Percentiles rank a stretch among this genome's conserved stretches.
Evolutionary conservation across 768 basidiomycete species (phyloP).

Genomic region (Candolleomyces aberdarensis): DNA sequence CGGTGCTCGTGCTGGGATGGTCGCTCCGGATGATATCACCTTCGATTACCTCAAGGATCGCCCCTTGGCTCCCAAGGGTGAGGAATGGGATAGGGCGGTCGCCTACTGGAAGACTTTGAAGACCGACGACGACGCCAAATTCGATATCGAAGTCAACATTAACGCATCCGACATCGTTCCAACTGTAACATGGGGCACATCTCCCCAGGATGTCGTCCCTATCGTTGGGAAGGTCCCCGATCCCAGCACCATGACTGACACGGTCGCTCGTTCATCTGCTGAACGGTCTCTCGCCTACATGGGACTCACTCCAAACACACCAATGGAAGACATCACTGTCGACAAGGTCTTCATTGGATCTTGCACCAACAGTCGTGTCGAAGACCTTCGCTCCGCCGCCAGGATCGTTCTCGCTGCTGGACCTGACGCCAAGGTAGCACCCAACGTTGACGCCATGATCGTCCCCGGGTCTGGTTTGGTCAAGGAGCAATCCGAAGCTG

Average conservation of each 20-base stretch:
- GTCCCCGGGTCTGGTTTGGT: constrained; percentile 90
- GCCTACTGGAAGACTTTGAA: constrained; percentile 83
- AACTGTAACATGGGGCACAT: constrained; percentile 91
- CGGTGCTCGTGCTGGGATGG: constrained; percentile 90
- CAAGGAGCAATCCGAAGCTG: constrained; percentile 88
- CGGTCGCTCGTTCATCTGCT: constrained; percentile 63
- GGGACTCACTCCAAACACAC: constrained; percentile 77
- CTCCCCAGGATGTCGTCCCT: constrained; percentile 82
- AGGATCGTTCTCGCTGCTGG: constrained; percentile 74
- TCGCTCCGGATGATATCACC: constrained; percentile 86
- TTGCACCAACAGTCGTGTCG: constrained; percentile 92
- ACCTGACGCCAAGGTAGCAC: constrained; percentile 68
- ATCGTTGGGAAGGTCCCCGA: constrained; percentile 83
- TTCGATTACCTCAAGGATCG: constrained; percentile 80
- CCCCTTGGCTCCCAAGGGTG: constrained; percentile 79
- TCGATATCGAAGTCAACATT: constrained; percentile 80
- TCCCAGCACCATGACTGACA: constrained; percentile 62
- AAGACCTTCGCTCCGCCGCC: constrained; percentile 87
- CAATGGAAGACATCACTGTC: constrained; percentile 73
- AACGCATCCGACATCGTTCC: constrained; percentile 83
- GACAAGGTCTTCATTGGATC: constrained; percentile 95
- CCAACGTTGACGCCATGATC: constrained; percentile 80
- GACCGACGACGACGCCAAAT: constrained; percentile 79
- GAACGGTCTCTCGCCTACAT: constrained; percentile 81
- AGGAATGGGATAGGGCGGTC: constrained; percentile 81